phyloP scores from a whole-genome alignment of 371 early-diverging fungal genomes.

The Blakeslea trispora region DNA sequence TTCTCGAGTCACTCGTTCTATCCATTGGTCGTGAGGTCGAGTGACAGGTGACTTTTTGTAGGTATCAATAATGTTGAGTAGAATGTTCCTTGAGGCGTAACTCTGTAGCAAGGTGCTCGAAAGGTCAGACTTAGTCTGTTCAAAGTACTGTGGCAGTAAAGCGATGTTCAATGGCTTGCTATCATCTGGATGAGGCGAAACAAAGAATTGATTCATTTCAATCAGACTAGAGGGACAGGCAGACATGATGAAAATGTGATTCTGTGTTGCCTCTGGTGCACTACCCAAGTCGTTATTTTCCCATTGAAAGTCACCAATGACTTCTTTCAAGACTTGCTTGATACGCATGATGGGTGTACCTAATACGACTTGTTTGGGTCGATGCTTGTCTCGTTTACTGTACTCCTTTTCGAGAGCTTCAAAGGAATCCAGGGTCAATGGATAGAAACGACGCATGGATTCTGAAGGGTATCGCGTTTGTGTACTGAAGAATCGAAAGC shows the following conservation, averaged over 20 bases:
- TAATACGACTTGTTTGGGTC: neutral
- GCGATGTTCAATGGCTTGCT: neutral
- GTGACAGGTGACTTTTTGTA: neutral
- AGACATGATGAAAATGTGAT: conserved; percentile 9
- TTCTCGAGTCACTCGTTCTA: conserved; percentile 5
- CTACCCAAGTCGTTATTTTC: conserved; percentile 12
- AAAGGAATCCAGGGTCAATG: conserved; percentile 11
- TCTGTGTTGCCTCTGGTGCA: neutral
- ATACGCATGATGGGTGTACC: conserved; percentile 16
- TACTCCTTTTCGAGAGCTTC: conserved; percentile 11
- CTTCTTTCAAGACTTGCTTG: conserved; percentile 22
- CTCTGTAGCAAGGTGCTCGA: conserved; percentile 6
- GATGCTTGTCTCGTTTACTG: conserved; percentile 6
- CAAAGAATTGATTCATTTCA: conserved; percentile 10
- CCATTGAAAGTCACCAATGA: conserved; percentile 25
- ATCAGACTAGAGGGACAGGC: conserved; percentile 4
- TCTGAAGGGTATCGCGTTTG: conserved; percentile 7
- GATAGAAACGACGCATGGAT: conserved; percentile 15
- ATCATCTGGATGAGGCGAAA: neutral
- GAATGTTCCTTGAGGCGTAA: conserved; percentile 1
- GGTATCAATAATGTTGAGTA: conserved; percentile 7
- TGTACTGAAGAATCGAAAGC: conserved; percentile 25
- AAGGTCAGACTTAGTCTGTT: conserved; percentile 1
- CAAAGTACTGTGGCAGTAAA: conserved; percentile 6
- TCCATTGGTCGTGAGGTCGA: neutral